Conservation (phyloP, 768 basidiomycete genomes). For the Exidia glandulosa region DNA sequence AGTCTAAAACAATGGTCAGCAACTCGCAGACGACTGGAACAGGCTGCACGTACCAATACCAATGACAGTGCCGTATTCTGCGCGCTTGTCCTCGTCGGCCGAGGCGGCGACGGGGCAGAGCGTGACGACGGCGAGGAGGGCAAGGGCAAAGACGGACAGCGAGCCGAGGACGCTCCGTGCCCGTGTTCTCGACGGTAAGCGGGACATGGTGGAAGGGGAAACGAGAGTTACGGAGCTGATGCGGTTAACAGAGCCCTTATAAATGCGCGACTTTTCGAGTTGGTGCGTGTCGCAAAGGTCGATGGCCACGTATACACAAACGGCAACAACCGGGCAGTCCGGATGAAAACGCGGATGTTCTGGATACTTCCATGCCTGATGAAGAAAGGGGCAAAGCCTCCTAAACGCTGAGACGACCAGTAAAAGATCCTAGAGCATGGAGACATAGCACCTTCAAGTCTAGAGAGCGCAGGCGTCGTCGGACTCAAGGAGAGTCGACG, state of each 20-base stretch:
- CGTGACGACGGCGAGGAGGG: slow-evolving; percentile 60
- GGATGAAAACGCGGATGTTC: too few species aligned
- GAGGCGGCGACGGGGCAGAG: slow-evolving; percentile 51
- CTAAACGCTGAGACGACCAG: too few species aligned
- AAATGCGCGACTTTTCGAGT: background rate
- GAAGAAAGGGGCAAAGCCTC: too few species aligned
- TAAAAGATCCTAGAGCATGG: too few species aligned
- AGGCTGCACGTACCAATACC: slow-evolving; percentile 61
- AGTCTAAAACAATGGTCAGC: slow-evolving; percentile 36
- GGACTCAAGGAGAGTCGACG: too few species aligned
- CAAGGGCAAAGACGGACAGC: slow-evolving; percentile 19
- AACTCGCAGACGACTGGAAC: background rate
- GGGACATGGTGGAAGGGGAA: background rate
- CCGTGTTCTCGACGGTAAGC: too few species aligned
- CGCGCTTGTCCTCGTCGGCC: slow-evolving; percentile 53
- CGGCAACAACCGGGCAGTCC: too few species aligned
- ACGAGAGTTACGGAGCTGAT: background rate
- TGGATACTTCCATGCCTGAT: too few species aligned
- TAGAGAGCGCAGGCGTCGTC: too few species aligned
- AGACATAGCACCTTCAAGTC: too few species aligned
- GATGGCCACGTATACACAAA: background rate
- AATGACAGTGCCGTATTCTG: slow-evolving; percentile 86
- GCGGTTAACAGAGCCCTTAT: background rate
- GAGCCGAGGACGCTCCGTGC: background rate
- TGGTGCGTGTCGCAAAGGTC: background rate